Evolutionary conservation across 139 green algal species (phyloP), one percentile per base, ranked within the genome.

Genomic region (Volvox reticuliferus): DNA sequence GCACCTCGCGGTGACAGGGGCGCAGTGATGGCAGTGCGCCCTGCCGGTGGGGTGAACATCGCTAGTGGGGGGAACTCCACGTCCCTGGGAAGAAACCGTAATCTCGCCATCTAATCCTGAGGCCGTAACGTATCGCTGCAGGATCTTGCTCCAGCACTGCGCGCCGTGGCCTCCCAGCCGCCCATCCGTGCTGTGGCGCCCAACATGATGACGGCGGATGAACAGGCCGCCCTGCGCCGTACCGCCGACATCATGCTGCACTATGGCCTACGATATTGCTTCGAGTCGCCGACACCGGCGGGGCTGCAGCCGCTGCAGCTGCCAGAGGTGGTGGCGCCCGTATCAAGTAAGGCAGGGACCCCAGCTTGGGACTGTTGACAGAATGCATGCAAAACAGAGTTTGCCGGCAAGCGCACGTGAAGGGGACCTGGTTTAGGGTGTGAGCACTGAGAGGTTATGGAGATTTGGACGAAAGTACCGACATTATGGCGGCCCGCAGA

Each of bases 211-310:
- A 95, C 79, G 0, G 44, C 84, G 0, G 79, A 88, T 14, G 95
- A 98, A 92, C 88, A 88, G 21, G 85, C 68, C 9, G 30, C 79
- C 14, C 81, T 97, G 92, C 69, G 36, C 30, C 82, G 82, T 26
- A 90, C 37, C 16, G 82, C 62, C 12, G 81, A 67, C n/a, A 44
- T 93, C 13, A 94, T 98, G 95, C 68, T 96, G 65, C 76, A 88
- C n/a, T 96, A 96, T 69, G 94, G 94, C 35, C 69, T 98, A 37
- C 94, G 76, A 1, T 98, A 96, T 86, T 89, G 90, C 82, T 89
- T 96, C 65, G 91, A 93, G 20, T 79, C 28, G 62, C 79, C 82
- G 17, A n/a, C 69, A 0, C 81, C 88, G 82, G 50, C 82, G 63
- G 62, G 71, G 35, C 82, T 81, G 65, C 65, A n/a, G 55, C 79